Percentiles rank a stretch among this genome's conserved stretches.
Conservation (phyloP, 306 rosid genomes). For the Styphnolobium japonicum region DNA sequence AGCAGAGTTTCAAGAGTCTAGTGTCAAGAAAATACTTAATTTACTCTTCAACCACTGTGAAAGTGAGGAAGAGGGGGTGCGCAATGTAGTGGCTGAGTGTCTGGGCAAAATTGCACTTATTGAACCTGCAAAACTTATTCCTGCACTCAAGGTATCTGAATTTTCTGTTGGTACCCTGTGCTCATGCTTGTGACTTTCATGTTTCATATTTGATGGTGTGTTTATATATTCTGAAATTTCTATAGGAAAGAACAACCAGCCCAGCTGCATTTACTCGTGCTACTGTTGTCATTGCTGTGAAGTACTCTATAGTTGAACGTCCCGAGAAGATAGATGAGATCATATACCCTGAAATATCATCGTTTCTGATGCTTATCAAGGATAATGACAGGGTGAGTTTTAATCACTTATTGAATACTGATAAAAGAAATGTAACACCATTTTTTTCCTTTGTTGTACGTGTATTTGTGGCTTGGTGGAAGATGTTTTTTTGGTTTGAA, state of each 20-base stretch:
- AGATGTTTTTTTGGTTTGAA: conserved; percentile 29
- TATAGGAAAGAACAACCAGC: conserved; percentile 80
- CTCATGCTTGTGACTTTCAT: conserved; percentile 14
- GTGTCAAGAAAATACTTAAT: conserved; percentile 94
- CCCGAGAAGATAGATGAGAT: conserved; percentile 96
- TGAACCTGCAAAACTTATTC: conserved; percentile 95
- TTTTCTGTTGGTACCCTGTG: conserved; percentile 8
- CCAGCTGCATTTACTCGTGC: conserved; percentile 97
- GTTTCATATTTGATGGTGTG: conserved; percentile 22
- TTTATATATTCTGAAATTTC: conserved; percentile 19
- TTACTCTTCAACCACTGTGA: conserved; percentile 95
- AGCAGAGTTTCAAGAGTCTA: conserved; percentile 90
- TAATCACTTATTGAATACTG: conserved; percentile 6
- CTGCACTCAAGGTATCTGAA: conserved; percentile 84
- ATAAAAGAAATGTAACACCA: neutral
- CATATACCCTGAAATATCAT: conserved; percentile 87
- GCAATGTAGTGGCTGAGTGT: conserved; percentile 98
- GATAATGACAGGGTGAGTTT: conserved; percentile 86
- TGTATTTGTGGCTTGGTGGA: conserved; percentile 8
- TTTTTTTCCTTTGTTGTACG: neutral
- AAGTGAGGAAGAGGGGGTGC: conserved; percentile 98
- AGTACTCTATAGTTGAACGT: conserved; percentile 95
- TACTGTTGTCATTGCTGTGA: conserved; percentile 97
- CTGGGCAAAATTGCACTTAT: conserved; percentile 96
- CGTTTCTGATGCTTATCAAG: conserved; percentile 95